Evolutionary conservation across 75 land plant genomes (phyloP).

Genomic region (Selaginella tamariscina): DNA sequence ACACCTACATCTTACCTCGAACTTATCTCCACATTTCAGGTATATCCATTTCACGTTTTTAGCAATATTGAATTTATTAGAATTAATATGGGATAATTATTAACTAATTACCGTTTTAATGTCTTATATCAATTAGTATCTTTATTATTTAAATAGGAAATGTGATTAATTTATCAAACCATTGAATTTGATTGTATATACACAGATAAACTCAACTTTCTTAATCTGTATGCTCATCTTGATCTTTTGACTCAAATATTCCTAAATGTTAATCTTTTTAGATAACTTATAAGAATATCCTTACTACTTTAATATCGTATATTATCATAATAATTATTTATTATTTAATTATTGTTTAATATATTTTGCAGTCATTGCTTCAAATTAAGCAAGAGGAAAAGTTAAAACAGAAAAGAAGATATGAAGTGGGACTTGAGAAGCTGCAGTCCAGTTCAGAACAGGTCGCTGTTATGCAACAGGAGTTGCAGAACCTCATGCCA

Average conservation of each 20-base stretch:
- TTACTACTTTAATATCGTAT: background rate
- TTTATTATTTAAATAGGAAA: too few relatives aligned
- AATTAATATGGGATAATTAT: too few relatives aligned
- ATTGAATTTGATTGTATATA: too few relatives aligned
- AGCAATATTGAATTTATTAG: too few relatives aligned
- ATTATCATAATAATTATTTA: background rate
- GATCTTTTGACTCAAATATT: too few relatives aligned
- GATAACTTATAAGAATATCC: too few relatives aligned
- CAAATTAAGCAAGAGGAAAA: conserved; percentile 25
- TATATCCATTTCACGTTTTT: background rate
- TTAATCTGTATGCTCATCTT: too few relatives aligned
- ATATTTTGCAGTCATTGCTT: conserved; percentile 19
- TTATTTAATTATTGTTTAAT: background rate
- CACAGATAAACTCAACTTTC: too few relatives aligned
- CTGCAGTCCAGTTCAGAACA: conserved; percentile 32
- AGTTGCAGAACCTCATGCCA: conserved; percentile 27
- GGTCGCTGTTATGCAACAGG: conserved; percentile 33
- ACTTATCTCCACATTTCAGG: conserved; percentile 31
- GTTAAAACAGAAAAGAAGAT: conserved; percentile 26
- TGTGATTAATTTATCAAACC: too few relatives aligned
- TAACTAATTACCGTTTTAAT: too few relatives aligned
- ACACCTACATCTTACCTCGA: conserved; percentile 36
- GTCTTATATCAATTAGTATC: too few relatives aligned
- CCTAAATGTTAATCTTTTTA: too few relatives aligned
- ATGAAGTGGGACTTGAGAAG: conserved; percentile 33